Evolutionary conservation across 2,329 filamentous ascomycete species (phyloP).

Genomic region (Aspergillaceae sp.): DNA sequence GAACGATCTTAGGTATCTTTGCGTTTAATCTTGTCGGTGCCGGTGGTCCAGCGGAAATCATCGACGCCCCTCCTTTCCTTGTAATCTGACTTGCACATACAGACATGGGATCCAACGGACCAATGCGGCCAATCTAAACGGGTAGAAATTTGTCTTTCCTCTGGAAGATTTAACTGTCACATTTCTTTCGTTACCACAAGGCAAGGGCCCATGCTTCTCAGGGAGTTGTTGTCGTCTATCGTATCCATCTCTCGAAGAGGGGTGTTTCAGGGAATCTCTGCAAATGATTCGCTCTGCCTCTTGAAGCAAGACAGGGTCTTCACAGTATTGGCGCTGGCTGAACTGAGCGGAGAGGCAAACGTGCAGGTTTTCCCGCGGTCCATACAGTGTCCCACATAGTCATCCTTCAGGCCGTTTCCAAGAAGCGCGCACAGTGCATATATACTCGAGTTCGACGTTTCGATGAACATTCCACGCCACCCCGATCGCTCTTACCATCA

Average conservation of each 20-base stretch:
- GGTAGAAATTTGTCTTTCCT: background rate
- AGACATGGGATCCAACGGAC: background rate
- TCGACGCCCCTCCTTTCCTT: constrained; percentile 14
- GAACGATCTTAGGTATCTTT: background rate
- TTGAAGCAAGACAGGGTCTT: constrained; percentile 7
- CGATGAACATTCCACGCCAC: constrained; percentile 10
- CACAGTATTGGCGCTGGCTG: constrained; percentile 7
- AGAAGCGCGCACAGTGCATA: constrained; percentile 14
- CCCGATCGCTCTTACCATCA: constrained; percentile 20
- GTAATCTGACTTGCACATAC: constrained; percentile 8
- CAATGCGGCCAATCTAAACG: background rate
- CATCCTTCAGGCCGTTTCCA: constrained; percentile 15
- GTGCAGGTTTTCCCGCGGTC: constrained; percentile 14
- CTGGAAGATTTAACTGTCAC: background rate
- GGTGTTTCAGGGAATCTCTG: constrained; percentile 3
- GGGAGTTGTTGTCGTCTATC: background rate
- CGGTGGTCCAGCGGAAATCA: constrained; percentile 11
- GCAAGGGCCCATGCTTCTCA: background rate
- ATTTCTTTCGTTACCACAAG: background rate
- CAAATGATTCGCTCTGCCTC: constrained; percentile 9
- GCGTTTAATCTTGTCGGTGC: constrained; percentile 8
- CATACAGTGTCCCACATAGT: constrained; percentile 20
- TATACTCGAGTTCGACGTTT: constrained; percentile 12
- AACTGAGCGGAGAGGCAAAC: constrained; percentile 7
- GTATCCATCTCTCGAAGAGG: background rate